phyloP scores from a whole-genome alignment of 202 grass and related monocot genomes.

The Bolboschoenoplectus hybrid region DNA sequence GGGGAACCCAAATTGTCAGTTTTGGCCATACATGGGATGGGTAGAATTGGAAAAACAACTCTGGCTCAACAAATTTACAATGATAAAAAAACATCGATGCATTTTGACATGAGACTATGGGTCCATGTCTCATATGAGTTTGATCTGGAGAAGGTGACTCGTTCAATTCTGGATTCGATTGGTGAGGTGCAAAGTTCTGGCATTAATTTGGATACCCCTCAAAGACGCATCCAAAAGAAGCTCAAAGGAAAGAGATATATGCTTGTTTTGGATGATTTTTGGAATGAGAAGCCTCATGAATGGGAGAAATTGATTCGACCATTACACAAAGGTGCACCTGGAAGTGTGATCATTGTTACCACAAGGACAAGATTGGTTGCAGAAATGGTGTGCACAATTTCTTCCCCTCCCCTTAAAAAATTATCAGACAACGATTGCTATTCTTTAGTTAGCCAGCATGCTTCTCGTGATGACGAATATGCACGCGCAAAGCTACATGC shows the following conservation, averaged over 20 bases:
- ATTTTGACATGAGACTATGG: slow-evolving; percentile 54
- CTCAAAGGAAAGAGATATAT: slow-evolving; percentile 45
- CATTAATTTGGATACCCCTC: slow-evolving; percentile 34
- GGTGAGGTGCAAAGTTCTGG: neutral
- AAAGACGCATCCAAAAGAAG: slow-evolving; percentile 22
- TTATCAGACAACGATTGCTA: slow-evolving; percentile 43
- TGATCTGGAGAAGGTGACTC: slow-evolving; percentile 31
- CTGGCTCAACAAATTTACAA: slow-evolving; percentile 45
- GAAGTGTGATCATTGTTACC: slow-evolving; percentile 60
- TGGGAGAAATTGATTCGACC: slow-evolving; percentile 40
- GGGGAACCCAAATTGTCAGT: slow-evolving; percentile 15
- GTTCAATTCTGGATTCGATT: slow-evolving; percentile 51
- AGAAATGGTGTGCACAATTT: slow-evolving; percentile 9
- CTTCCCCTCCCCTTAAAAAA: slow-evolving; percentile 13
- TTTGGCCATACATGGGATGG: slow-evolving; percentile 45
- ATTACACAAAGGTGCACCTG: slow-evolving; percentile 10
- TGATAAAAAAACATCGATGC: neutral
- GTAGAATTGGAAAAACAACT: slow-evolving; percentile 51
- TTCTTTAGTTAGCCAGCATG: slow-evolving; percentile 40
- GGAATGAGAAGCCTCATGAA: slow-evolving; percentile 7
- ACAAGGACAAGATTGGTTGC: slow-evolving; percentile 38
- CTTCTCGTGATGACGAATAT: neutral
- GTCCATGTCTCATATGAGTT: slow-evolving; percentile 49
- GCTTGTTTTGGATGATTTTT: slow-evolving; percentile 56
- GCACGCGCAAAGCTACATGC: neutral